phyloP scores from a whole-genome alignment of 768 basidiomycete species.

The Termitomyces bulborhizus region DNA sequence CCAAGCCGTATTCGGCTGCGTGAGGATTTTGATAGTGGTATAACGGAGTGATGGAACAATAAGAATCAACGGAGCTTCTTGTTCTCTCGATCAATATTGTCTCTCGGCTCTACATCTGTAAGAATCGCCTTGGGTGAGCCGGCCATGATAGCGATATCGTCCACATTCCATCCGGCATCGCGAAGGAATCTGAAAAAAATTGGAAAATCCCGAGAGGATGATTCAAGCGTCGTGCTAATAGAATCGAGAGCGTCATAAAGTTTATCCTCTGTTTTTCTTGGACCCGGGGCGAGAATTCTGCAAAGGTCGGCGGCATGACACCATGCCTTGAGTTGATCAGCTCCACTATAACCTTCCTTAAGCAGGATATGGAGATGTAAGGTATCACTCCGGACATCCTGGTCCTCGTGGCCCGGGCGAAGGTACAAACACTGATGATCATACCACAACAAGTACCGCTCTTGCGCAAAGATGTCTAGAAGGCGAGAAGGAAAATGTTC shows the following conservation, averaged over 20 bases:
- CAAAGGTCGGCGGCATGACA: constrained; percentile 34
- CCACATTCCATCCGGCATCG: constrained; percentile 33
- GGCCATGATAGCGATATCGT: constrained; percentile 24
- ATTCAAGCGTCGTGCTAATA: constrained; percentile 15
- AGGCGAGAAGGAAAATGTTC: constrained; percentile 22
- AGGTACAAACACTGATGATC: constrained; percentile 21
- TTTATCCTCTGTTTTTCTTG: background rate
- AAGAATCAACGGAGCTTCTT: constrained; percentile 17
- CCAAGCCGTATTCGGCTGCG: background rate
- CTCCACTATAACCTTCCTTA: constrained; percentile 39
- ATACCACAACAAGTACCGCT: constrained; percentile 53
- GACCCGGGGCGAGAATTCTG: constrained; percentile 5
- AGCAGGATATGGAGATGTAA: constrained; percentile 39
- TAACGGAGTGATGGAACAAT: background rate
- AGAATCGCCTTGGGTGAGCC: constrained; percentile 26
- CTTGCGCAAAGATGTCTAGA: constrained; percentile 33
- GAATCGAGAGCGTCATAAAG: constrained; percentile 11
- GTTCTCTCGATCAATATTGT: constrained; percentile 7
- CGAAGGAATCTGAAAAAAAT: constrained; percentile 20
- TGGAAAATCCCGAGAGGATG: constrained; percentile 14
- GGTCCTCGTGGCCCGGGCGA: constrained; percentile 4
- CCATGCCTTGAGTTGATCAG: constrained; percentile 57
- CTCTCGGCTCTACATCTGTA: constrained; percentile 9
- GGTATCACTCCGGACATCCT: constrained; percentile 12
- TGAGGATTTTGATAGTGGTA: background rate